Conservation (phyloP, 495 filamentous ascomycete genomes). For the Hyaloscypha hepaticicola region DNA sequence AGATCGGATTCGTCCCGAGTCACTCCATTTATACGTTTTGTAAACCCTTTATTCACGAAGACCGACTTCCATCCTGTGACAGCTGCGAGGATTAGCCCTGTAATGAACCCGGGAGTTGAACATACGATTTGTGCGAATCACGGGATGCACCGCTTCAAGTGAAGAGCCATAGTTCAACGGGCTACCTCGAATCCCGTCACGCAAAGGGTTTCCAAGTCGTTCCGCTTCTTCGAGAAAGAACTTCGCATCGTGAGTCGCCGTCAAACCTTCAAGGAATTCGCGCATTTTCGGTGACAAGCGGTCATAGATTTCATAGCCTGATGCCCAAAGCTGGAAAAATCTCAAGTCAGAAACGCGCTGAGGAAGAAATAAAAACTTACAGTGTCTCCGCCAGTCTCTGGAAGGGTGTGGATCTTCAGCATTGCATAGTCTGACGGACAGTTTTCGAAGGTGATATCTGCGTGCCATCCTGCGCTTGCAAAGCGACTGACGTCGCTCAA, state of each 20-base stretch:
- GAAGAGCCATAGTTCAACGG: conserved; percentile 56
- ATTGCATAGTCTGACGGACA: conserved; percentile 64
- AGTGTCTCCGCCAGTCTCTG: conserved; percentile 64
- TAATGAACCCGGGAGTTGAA: background rate
- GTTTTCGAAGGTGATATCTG: conserved; percentile 30
- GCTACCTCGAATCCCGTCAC: conserved; percentile 53
- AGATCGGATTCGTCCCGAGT: conserved; percentile 57
- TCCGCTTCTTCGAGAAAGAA: conserved; percentile 59
- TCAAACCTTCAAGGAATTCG: conserved; percentile 64
- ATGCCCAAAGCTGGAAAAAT: conserved; percentile 57
- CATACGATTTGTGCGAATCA: conserved; percentile 67
- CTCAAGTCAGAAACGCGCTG: conserved; percentile 56
- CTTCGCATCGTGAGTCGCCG: conserved; percentile 56
- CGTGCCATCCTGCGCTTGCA: background rate
- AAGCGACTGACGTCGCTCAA: conserved; percentile 32
- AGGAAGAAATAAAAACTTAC: conserved; percentile 39
- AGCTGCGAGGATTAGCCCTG: background rate
- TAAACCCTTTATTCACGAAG: conserved; percentile 15
- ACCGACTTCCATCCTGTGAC: conserved; percentile 70
- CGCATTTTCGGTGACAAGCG: conserved; percentile 63
- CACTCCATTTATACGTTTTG: conserved; percentile 56
- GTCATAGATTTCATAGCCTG: conserved; percentile 79
- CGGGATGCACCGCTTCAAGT: conserved; percentile 62
- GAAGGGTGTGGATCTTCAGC: conserved; percentile 50
- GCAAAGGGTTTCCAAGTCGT: conserved; percentile 54